phyloP scores from a whole-genome alignment of 2,329 filamentous ascomycete genomes.

The Cladosporium sp. region DNA sequence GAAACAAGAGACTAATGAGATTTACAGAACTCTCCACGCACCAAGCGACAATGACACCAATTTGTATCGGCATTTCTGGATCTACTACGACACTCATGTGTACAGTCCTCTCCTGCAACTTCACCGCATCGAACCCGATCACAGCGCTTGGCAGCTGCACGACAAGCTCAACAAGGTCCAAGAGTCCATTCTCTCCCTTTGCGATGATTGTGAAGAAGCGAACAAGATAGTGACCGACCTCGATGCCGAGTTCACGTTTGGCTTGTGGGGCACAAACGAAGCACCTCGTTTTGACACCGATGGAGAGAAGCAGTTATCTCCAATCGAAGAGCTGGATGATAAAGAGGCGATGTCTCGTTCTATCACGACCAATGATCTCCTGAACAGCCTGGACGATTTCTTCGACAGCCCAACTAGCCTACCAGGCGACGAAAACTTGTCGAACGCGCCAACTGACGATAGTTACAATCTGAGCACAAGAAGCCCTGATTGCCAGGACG shows the following conservation, averaged over 20 bases:
- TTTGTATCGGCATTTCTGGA: slow-evolving; percentile 7
- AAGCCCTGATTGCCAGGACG: slow-evolving; percentile 12
- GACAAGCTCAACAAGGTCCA: background rate
- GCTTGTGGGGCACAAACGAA: background rate
- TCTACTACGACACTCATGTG: slow-evolving; percentile 7
- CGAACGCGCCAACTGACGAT: background rate
- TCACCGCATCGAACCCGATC: slow-evolving; percentile 2
- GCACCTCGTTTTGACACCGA: background rate
- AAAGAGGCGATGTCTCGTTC: too few species aligned
- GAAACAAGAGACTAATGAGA: background rate
- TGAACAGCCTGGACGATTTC: background rate
- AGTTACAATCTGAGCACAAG: slow-evolving; percentile 1
- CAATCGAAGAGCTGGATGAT: background rate
- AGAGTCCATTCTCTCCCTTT: background rate
- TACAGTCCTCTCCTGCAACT: slow-evolving; percentile 2
- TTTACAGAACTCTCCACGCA: slow-evolving; percentile 3
- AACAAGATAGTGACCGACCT: slow-evolving; percentile 15
- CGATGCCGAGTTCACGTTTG: slow-evolving; percentile 16
- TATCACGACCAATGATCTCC: background rate
- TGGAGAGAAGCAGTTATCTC: background rate
- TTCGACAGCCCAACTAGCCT: background rate
- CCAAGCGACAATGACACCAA: slow-evolving; percentile 6
- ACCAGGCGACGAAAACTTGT: background rate
- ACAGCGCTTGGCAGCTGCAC: slow-evolving; percentile 2
- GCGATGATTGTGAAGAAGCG: slow-evolving; percentile 2